Base-by-base conservation (phyloP, 139 green algal species). In the Dunaliella primolecta region DNA sequence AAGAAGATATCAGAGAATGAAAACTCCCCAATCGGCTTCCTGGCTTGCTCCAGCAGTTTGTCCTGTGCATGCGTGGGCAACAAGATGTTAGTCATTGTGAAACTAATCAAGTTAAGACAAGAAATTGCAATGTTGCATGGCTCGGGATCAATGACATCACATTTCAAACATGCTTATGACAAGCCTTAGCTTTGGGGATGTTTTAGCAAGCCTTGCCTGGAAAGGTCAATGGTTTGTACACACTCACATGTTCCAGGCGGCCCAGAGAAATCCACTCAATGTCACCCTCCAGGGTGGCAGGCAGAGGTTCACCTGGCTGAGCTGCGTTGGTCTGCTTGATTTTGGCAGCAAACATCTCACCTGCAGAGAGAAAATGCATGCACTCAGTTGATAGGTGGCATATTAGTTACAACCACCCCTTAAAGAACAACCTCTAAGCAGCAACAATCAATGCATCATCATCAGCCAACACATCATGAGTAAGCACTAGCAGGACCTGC, bases 321-420 rank as follows among this genome's bases (percentile, higher is more conserved):
- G 72, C 72, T 32, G 72, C 72, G 24, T 78, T 78, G 72, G 72
- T 78, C 30, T 78, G 72, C 11, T 32, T 78, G 29, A 78, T 32
- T 24, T 78, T 78, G 72, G 72, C 72, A 78, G 72, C 72, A 20
- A 36, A 78, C 72, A 78, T 78, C 29, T 64, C 46, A 25, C 46
- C 46, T 64, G 46, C 46, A 64, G 7, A 64, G 7, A 33, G n/a
- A n/a, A n/a, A n/a, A n/a, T n/a, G n/a, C n/a, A n/a, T n/a, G n/a
- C n/a, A n/a, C n/a, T n/a, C n/a, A n/a, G n/a, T n/a, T n/a, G n/a
- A n/a, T n/a, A n/a, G n/a, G n/a, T n/a, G n/a, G n/a, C n/a, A n/a
- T n/a, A n/a, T n/a, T n/a, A n/a, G n/a, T n/a, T n/a, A n/a, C n/a
- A n/a, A n/a, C n/a, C n/a, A n/a, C n/a, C n/a, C n/a, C n/a, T n/a